A percentile compares a stretch with the other conserved stretches of the same genome.
phyloP scores from a whole-genome alignment of 2,329 filamentous ascomycete species.

The Pyricularia pennisetigena region DNA sequence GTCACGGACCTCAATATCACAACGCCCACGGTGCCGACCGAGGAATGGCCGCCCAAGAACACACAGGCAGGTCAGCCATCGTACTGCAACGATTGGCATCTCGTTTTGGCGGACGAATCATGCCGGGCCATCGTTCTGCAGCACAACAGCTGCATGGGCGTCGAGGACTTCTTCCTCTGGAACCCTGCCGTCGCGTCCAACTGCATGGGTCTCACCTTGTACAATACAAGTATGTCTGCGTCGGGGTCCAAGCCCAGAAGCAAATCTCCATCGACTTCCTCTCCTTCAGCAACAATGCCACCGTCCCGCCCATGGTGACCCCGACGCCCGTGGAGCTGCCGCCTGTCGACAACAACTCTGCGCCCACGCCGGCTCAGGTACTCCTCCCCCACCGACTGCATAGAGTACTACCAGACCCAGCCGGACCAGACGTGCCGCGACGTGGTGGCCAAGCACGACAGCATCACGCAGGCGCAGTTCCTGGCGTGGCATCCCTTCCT shows the following conservation, averaged over 20 bases:
- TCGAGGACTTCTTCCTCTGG: conserved; percentile 9
- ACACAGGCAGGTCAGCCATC: conserved; percentile 5
- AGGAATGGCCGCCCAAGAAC: background rate
- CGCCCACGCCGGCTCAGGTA: background rate
- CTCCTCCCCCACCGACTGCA: conserved; percentile 3
- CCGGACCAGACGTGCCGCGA: background rate
- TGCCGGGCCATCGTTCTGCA: conserved; percentile 7
- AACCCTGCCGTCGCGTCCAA: conserved; percentile 9
- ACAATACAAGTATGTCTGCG: conserved; percentile 9
- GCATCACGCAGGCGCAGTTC: background rate
- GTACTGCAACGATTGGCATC: conserved; percentile 10
- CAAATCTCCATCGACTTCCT: conserved; percentile 32
- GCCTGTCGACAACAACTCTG: background rate
- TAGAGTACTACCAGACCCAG: conserved; percentile 1
- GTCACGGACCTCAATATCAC: conserved; percentile 2
- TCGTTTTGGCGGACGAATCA: conserved; percentile 7
- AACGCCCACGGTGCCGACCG: background rate
- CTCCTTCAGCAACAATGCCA: background rate
- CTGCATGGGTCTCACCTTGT: conserved; percentile 8
- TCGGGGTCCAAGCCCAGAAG: conserved; percentile 37
- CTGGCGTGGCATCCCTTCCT: background rate
- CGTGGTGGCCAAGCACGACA: conserved; percentile 1
- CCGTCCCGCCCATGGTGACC: background rate
- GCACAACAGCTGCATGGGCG: conserved; percentile 6
- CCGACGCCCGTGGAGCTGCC: background rate